Base-by-base conservation (phyloP, 2,329 filamentous ascomycete genomes). In the Magnaporthales sp. region DNA sequence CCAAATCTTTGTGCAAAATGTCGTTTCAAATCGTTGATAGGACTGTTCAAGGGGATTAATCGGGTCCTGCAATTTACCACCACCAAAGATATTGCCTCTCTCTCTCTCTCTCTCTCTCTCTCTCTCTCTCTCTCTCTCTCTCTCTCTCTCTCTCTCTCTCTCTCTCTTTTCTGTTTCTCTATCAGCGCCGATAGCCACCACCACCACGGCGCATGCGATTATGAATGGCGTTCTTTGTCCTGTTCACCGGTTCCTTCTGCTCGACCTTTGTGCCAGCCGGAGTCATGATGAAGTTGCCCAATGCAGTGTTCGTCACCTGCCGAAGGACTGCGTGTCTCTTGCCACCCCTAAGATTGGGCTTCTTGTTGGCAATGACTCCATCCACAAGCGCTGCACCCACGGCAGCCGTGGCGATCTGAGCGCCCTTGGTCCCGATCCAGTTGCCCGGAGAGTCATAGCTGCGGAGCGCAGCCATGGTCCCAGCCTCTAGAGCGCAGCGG, bases 351-450 rank as follows among this genome's bases (percentile, higher is more conserved):
- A 63, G 68, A 7, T 70, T 63, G 3, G 72, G 72, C 27, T 70
- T 68, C 24, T 67, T 68, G 19, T 70, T 66, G 26, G 31, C 61
- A 32, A 74, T 69, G 63, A 71, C 70, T 4, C 72, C 71, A 62
- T 74, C 73, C 15, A 74, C 71, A n/a, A 74, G 65, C 4, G 73
- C 73, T 0, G 72, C 70, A 0, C 72, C 71, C 11, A 74, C 68
- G 5, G 72, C 72, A 0, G 72, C 73, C 46, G 72, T 72, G 9
- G 70, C 73, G 27, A 74, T 70, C 15, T 70, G 71, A 19, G 68
- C 64, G 8, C 71, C 72, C 63, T 73, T 73, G 63, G 69, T 67
- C 51, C 71, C 66, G 19, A 72, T 26, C 73, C 72, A 73, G 4
- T 66, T 63, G 30, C 71, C 72, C 1, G 70, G 70, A 19, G 66